Base-by-base conservation (phyloP, 1,139 yeast genomes). In the Blastobotrys malaysiensis region DNA sequence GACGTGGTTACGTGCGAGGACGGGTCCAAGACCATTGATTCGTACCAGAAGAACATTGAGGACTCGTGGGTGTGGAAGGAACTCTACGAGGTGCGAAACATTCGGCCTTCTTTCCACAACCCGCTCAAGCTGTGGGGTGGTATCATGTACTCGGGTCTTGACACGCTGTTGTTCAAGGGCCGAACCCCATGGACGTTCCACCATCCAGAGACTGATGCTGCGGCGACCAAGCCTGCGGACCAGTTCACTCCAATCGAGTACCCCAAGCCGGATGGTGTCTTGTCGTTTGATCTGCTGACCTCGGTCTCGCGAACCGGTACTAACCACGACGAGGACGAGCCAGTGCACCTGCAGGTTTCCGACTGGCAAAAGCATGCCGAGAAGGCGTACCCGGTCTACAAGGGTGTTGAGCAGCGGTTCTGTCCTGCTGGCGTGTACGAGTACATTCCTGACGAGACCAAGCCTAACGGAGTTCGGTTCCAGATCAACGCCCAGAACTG, bases 361-460 rank as follows among this genome's bases (percentile, higher is more conserved):
- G 87, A 87, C 65, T 69, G 82, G 64, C 73, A 78, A 22, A 75
- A 78, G 57, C 97, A 91, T 69, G 82, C 95, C 0, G 77, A 78
- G 47, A 73, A 71, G 18, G 75, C 89, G 24, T 93, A 80, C 72
- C 90, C 95, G 20, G 81, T 78, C 61, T 93, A 74, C 73, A 76
- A 87, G 70, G 99, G 99, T 14, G 77, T 93, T 18, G 99, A 93
- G 71, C 84, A 83, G 66, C 77, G 95, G 57, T 93, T 93, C 74
- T 93, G 99, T 68, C 99, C 99, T 7, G 99, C 99, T 20, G 99
- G 99, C 22, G 99, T 93, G 11, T 93, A 93, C 69, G 99, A 93
- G 71, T 93, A 89, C 66, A 77, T 89, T 22, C 86, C 86, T 58
- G 95, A 87, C 65, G 83, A 79, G 52, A 67, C 67, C 13, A 78